Evolutionary conservation across 306 rosid species (phyloP).

Genomic region (Lithocarpus polystachyus): DNA sequence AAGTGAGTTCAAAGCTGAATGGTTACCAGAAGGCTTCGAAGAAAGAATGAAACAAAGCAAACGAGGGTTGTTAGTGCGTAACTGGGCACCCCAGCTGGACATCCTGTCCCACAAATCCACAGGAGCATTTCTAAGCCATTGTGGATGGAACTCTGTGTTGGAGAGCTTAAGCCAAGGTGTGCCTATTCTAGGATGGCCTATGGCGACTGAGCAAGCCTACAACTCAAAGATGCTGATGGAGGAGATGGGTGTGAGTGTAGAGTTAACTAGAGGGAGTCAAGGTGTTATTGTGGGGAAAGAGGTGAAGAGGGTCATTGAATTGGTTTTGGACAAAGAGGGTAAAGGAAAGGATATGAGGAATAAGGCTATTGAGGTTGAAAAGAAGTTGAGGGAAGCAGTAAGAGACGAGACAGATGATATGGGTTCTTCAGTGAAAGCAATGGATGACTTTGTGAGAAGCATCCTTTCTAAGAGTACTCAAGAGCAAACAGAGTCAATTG

Average conservation of each 20-base stretch:
- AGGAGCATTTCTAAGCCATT: constrained; percentile 66
- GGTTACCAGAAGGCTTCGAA: constrained; percentile 66
- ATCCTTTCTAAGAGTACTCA: neutral
- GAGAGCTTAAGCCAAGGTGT: constrained; percentile 74
- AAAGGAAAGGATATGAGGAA: constrained; percentile 50
- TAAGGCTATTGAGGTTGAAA: constrained; percentile 32
- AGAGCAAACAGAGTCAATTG: too few relatives aligned
- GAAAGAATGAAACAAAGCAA: constrained; percentile 41
- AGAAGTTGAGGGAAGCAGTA: constrained; percentile 30
- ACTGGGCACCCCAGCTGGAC: constrained; percentile 81
- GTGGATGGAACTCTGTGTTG: constrained; percentile 82
- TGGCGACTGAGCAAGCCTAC: constrained; percentile 68
- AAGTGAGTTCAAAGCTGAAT: constrained; percentile 42
- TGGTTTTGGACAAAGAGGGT: constrained; percentile 37
- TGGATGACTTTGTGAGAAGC: constrained; percentile 36
- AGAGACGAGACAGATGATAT: constrained; percentile 21
- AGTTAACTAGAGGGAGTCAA: constrained; percentile 46
- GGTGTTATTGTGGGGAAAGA: constrained; percentile 20
- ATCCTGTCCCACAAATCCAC: constrained; percentile 52
- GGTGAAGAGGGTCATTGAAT: constrained; percentile 51
- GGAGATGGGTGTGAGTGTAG: constrained; percentile 61
- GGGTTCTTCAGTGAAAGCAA: constrained; percentile 37
- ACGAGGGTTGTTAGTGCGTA: constrained; percentile 44
- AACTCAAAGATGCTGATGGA: constrained; percentile 75
- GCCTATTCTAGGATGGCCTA: constrained; percentile 70